phyloP scores from a whole-genome alignment of 768 basidiomycete genomes.

The Coprinopsis strossmayeri region DNA sequence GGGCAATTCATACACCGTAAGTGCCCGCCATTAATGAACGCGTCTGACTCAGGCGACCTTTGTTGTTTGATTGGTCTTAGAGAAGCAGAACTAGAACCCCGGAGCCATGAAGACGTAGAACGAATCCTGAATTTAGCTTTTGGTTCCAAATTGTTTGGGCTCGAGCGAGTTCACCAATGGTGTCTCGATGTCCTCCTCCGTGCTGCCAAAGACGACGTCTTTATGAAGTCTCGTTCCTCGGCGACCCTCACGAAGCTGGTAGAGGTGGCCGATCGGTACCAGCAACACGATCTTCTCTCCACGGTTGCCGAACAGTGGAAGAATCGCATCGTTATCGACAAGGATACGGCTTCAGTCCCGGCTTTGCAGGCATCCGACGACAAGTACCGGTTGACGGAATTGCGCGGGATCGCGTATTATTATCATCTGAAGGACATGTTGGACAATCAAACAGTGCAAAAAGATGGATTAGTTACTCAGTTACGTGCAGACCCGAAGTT shows the following conservation, averaged over 20 bases:
- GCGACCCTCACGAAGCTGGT: slow-evolving; percentile 24
- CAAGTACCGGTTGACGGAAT: slow-evolving; percentile 19
- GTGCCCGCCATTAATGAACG: no score
- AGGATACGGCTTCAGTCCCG: slow-evolving; percentile 26
- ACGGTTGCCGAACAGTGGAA: slow-evolving; percentile 23
- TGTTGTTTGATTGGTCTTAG: slow-evolving; percentile 18
- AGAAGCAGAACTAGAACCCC: slow-evolving; percentile 39
- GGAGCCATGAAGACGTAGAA: slow-evolving; percentile 31
- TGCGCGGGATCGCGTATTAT: slow-evolving; percentile 34
- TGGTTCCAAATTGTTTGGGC: slow-evolving; percentile 44
- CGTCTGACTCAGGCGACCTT: no score
- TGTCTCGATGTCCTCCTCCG: slow-evolving; percentile 28
- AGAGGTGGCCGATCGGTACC: slow-evolving; percentile 21
- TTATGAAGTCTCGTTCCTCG: slow-evolving; percentile 29
- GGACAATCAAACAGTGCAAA: slow-evolving; percentile 20
- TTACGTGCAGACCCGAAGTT: slow-evolving; percentile 30
- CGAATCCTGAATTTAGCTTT: slow-evolving; percentile 38
- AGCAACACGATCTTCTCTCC: slow-evolving; percentile 16
- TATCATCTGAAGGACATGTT: slow-evolving; percentile 28
- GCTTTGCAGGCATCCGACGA: slow-evolving; percentile 31
- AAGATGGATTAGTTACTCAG: slow-evolving; percentile 22
- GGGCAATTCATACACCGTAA: slow-evolving; percentile 47
- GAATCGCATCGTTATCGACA: slow-evolving; percentile 21
- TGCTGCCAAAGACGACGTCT: slow-evolving; percentile 19
- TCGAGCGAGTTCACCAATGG: slow-evolving; percentile 40